Evolutionary conservation across 169 alveolate genomes (phyloP), one percentile per base, ranked within the genome.

Genomic region (Plasmodium fragile): DNA sequence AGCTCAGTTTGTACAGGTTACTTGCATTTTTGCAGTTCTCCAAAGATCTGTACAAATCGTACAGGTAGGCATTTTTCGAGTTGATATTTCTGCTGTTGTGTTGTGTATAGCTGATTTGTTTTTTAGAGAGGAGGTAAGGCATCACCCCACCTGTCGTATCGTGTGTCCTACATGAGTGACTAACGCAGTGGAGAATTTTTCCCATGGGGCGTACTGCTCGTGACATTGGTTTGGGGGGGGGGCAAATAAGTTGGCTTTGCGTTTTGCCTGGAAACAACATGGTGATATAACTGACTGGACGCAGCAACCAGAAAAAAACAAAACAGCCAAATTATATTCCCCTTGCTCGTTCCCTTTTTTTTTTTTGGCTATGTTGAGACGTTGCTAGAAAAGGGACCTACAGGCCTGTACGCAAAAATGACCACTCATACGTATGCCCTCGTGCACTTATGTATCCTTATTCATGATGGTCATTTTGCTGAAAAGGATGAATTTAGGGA

Each of bases 1-100:
- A 55, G 41, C 96, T 96, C 13, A 96, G 83, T 52, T 78, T 92
- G 75, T 92, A 81, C 49, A 96, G 70, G 55, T 8, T 28, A 65
- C 49, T 53, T 30, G 82, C 93, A 77, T 18, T 77, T 77, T 87
- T 77, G 34, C 93, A 87, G 49, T 59, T 87, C 28, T 87, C 93
- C 34, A 87, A 22, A 11, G 93, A 87, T 87, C 49, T 87, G 71
- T 87, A 87, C 25, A 87, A 65, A 16, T 87, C 93, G 22, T 25
- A 78, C 43, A 87, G 79, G 5, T 87, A 87, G 70, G 32, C 41
- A 59, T 55, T 49, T 43, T 52, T 53, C 25, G 71, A 83, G 2
- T 28, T 59, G 18, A 39, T 41, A 11, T 78, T 77, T 45, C 52
- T 78, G 32, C 70, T 85, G 65, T 52, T 73, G 49, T 78, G 70